phyloP scores from a whole-genome alignment of 2,329 filamentous ascomycete genomes.

The Exophiala lecanii-corni region DNA sequence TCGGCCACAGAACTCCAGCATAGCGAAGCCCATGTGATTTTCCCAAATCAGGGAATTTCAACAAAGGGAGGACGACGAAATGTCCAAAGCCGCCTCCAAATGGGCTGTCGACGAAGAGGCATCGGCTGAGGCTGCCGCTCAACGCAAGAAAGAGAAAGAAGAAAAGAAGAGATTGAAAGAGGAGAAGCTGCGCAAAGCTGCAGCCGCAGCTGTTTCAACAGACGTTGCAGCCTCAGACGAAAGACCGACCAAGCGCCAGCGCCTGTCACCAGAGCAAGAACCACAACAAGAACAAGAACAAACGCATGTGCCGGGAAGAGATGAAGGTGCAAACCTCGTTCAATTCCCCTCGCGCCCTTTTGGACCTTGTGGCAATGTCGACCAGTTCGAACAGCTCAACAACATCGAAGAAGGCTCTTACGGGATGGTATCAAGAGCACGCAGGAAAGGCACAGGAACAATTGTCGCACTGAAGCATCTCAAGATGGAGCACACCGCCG shows the following conservation, averaged over 20 bases:
- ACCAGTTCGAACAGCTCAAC: slow-evolving; percentile 88
- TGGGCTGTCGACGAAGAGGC: slow-evolving; percentile 88
- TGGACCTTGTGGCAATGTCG: slow-evolving; percentile 69
- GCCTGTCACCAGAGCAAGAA: slow-evolving; percentile 54
- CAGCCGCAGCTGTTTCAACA: slow-evolving; percentile 69
- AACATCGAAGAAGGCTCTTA: slow-evolving; percentile 98
- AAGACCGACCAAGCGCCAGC: slow-evolving; percentile 53
- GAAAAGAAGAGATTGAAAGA: slow-evolving; percentile 80
- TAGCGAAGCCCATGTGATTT: too few relatives aligned
- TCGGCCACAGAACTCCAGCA: too few relatives aligned
- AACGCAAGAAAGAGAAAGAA: slow-evolving; percentile 76
- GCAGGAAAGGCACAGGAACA: slow-evolving; percentile 65
- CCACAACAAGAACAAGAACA: slow-evolving; percentile 5
- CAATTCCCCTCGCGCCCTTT: slow-evolving; percentile 67
- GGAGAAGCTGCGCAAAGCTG: slow-evolving; percentile 65
- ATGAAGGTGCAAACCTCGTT: slow-evolving; percentile 53
- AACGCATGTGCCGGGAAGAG: slow-evolving; percentile 28
- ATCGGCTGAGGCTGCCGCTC: slow-evolving; percentile 61
- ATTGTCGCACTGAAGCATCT: slow-evolving; percentile 90
- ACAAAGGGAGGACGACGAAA: too few relatives aligned
- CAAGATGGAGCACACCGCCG: slow-evolving; percentile 71
- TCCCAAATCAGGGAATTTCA: too few relatives aligned
- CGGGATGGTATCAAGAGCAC: slow-evolving; percentile 85
- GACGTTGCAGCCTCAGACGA: slow-evolving; percentile 28
- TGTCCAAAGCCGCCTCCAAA: too few relatives aligned